A percentile compares a stretch with the other conserved stretches of the same genome.
Evolutionary conservation across 2,329 filamentous ascomycete genomes (phyloP).

Genomic region (Neophaeococcomyces aloes): DNA sequence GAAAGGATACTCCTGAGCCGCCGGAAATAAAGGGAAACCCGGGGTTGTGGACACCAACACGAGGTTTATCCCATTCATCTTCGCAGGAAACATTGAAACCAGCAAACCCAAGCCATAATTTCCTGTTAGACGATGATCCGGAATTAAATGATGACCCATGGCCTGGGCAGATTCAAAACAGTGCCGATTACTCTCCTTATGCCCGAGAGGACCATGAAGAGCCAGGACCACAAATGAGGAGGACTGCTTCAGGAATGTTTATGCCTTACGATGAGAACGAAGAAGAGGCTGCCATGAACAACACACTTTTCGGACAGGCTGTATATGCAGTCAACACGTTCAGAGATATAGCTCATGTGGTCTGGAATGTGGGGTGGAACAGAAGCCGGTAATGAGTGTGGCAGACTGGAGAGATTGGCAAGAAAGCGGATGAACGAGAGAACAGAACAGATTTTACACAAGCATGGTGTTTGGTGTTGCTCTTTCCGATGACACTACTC

Average conservation of each 20-base stretch:
- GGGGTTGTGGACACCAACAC: constrained; percentile 33
- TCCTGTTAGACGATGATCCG: constrained; percentile 53
- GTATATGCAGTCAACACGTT: constrained; percentile 66
- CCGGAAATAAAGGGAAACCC: constrained; percentile 25
- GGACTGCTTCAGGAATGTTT: constrained; percentile 80
- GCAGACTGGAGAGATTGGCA: too few species aligned
- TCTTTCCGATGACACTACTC: too few species aligned
- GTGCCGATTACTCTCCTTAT: constrained; percentile 13
- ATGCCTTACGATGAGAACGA: constrained; percentile 77
- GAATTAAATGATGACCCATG: constrained; percentile 39
- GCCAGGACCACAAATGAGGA: constrained; percentile 53
- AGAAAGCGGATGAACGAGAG: too few species aligned
- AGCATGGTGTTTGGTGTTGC: too few species aligned
- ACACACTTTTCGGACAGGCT: constrained; percentile 64
- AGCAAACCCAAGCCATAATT: constrained; percentile 53
- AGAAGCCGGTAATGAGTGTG: background rate
- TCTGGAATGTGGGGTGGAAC: constrained; percentile 56
- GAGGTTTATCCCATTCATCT: constrained; percentile 55
- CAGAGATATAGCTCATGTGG: constrained; percentile 53
- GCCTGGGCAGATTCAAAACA: constrained; percentile 27
- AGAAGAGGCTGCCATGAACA: constrained; percentile 42
- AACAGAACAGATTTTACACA: too few species aligned
- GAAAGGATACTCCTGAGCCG: constrained; percentile 62
- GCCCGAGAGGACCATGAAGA: constrained; percentile 43
- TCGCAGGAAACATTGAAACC: constrained; percentile 76